Conservation (phyloP, 1,284 basidiomycete genomes). For the Violaceomyces palustris region DNA sequence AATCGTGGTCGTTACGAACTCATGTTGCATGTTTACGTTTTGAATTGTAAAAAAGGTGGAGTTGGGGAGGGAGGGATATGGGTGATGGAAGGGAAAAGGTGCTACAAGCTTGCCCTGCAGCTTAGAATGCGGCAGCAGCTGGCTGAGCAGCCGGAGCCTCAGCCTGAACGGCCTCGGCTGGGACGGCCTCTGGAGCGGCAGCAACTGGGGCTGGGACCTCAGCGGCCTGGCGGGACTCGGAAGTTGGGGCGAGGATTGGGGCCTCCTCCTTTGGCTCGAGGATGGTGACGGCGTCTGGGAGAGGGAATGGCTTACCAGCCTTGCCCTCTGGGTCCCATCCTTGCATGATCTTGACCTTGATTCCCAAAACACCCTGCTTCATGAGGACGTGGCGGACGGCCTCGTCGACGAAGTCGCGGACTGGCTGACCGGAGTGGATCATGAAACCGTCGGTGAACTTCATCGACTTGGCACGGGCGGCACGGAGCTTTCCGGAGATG, state of each 20-base stretch:
- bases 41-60: conserved; percentile 15
- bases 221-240: conserved; percentile 46
- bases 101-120: too few relatives aligned
- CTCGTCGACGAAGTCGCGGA: conserved; percentile 91
- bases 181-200: not conserved
- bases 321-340: conserved; percentile 75
- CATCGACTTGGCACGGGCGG: conserved; percentile 99
- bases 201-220: conserved; percentile 35
- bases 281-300: conserved; percentile 92
- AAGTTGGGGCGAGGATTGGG: conserved; percentile 53
- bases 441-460: conserved; percentile 99
- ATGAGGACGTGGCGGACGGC: conserved; percentile 98
- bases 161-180: not conserved
- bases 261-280: conserved; percentile 69
- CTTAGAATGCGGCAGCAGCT: conserved; percentile 34
- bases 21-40: too few relatives aligned
- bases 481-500: conserved; percentile 98
- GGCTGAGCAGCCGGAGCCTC: conserved; percentile 21
- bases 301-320: conserved; percentile 79
- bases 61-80: not conserved
- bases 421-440: conserved; percentile 99
- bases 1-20: too few relatives aligned
- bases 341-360: conserved; percentile 99
- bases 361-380: conserved; percentile 97
- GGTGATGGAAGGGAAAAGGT: too few relatives aligned